phyloP scores from a whole-genome alignment of 2,329 filamentous ascomycete genomes.

The Arthrobotrys sinensis region DNA sequence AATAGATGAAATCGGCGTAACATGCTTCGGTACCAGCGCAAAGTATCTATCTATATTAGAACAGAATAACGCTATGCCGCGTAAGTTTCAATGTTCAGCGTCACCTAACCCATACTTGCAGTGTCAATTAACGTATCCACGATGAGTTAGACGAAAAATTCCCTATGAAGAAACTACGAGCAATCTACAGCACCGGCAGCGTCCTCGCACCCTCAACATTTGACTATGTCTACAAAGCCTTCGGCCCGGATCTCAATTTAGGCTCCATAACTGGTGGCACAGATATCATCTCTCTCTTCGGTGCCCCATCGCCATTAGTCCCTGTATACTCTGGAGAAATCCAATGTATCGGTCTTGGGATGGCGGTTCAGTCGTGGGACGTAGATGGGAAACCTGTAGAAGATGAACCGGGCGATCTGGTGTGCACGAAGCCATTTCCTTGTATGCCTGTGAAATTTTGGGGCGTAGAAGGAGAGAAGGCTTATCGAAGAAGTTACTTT shows the following conservation, averaged over 20 bases:
- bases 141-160: constrained; percentile 66
- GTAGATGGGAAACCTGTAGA: constrained; percentile 69
- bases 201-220: constrained; percentile 95
- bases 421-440: constrained; percentile 88
- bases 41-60: constrained; percentile 94
- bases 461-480: constrained; percentile 78
- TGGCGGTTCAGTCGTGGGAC: constrained; percentile 79
- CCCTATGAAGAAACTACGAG: constrained; percentile 78
- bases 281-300: constrained; percentile 96
- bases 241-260: constrained; percentile 85
- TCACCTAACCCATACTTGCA: constrained; percentile 66
- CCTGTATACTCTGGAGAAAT: constrained; percentile 82
- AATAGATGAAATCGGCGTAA: constrained; percentile 83
- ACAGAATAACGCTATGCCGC: constrained; percentile 78
- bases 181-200: constrained; percentile 94
- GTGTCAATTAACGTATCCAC: constrained; percentile 61
- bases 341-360: constrained; percentile 82
- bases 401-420: constrained; percentile 85
- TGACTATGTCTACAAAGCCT: constrained; percentile 86
- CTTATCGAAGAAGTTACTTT: constrained; percentile 89
- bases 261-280: constrained; percentile 93
- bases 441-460: constrained; percentile 94
- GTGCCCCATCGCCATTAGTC: constrained; percentile 82
- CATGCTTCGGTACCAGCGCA: constrained; percentile 94
- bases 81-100: constrained; percentile 65